Evolutionary conservation across 2,329 filamentous ascomycete genomes (phyloP).

Genomic region (Aspergillus bombycis): DNA sequence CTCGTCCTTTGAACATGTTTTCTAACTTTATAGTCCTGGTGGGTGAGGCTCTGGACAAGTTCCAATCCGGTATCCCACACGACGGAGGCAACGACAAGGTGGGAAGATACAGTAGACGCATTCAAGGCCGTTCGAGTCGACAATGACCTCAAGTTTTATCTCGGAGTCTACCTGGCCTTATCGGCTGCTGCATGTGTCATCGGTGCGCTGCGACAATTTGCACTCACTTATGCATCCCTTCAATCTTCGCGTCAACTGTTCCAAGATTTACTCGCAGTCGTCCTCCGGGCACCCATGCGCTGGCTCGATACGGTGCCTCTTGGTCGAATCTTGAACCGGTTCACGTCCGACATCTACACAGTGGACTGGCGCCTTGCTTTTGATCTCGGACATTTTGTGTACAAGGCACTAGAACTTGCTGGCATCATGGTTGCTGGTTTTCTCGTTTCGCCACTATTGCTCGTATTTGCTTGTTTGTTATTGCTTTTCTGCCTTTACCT

Average conservation of each 20-base stretch:
- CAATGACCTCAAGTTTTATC: conserved; percentile 52
- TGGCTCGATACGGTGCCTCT: conserved; percentile 80
- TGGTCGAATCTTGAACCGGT: conserved; percentile 74
- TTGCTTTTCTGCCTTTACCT: conserved; percentile 61
- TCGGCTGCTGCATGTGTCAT: conserved; percentile 61
- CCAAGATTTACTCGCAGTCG: conserved; percentile 65
- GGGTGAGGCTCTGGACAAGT: conserved; percentile 52
- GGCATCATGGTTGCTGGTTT: conserved; percentile 67
- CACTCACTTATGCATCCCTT: conserved; percentile 65
- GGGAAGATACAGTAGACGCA: background rate
- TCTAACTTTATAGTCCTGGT: conserved; percentile 43
- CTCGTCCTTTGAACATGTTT: background rate
- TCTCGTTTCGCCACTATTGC: conserved; percentile 68
- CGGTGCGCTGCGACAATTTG: conserved; percentile 48
- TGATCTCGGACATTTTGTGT: conserved; percentile 63
- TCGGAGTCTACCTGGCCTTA: conserved; percentile 63
- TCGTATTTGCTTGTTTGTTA: conserved; percentile 63
- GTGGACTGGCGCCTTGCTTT: conserved; percentile 69
- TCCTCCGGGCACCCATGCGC: conserved; percentile 72
- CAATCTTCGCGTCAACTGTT: conserved; percentile 70
- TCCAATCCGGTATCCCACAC: conserved; percentile 20
- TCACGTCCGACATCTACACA: conserved; percentile 74
- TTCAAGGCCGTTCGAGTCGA: conserved; percentile 7
- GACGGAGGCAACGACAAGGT: background rate
- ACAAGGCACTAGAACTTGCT: conserved; percentile 63